A percentile compares a stretch with the other conserved stretches of the same genome.
Conservation (phyloP, 2,329 filamentous ascomycete species). For the Corynespora cassiicola region DNA sequence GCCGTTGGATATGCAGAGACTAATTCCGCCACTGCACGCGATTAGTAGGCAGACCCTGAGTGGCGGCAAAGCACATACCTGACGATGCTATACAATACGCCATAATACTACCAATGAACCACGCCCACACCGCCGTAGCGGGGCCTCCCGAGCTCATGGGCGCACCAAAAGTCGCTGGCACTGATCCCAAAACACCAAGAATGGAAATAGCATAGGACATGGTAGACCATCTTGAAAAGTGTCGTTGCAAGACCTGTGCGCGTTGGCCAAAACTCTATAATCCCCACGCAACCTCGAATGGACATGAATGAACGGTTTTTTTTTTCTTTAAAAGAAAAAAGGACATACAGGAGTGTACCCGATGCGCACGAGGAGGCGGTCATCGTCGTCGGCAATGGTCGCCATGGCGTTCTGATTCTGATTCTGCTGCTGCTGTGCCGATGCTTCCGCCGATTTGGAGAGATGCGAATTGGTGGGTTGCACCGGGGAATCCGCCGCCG, state of each 20-base stretch:
- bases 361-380: slow-evolving; percentile 65
- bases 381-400: slow-evolving; percentile 64
- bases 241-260: slow-evolving; percentile 63
- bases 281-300: background rate
- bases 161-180: slow-evolving; percentile 67
- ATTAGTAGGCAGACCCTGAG: slow-evolving; percentile 12
- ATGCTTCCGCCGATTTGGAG: slow-evolving; percentile 33
- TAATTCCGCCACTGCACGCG: slow-evolving; percentile 63
- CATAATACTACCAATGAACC: slow-evolving; percentile 69
- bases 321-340: background rate
- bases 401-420: slow-evolving; percentile 45
- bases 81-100: slow-evolving; percentile 69
- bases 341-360: slow-evolving; percentile 66
- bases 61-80: slow-evolving; percentile 38
- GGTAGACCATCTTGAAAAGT: slow-evolving; percentile 72
- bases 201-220: slow-evolving; percentile 72
- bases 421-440: slow-evolving; percentile 16
- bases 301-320: background rate
- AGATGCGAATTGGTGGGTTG: slow-evolving; percentile 24
- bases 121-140: slow-evolving; percentile 70
- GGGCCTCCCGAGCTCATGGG: slow-evolving; percentile 67
- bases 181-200: slow-evolving; percentile 68
- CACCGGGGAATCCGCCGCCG: slow-evolving; percentile 17
- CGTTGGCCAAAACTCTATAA: slow-evolving; percentile 20
- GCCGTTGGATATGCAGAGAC: slow-evolving; percentile 72